Percentiles rank a stretch among this genome's conserved stretches.
Conservation (phyloP, 75 land plant genomes). For the Selaginella moellendorffii region DNA sequence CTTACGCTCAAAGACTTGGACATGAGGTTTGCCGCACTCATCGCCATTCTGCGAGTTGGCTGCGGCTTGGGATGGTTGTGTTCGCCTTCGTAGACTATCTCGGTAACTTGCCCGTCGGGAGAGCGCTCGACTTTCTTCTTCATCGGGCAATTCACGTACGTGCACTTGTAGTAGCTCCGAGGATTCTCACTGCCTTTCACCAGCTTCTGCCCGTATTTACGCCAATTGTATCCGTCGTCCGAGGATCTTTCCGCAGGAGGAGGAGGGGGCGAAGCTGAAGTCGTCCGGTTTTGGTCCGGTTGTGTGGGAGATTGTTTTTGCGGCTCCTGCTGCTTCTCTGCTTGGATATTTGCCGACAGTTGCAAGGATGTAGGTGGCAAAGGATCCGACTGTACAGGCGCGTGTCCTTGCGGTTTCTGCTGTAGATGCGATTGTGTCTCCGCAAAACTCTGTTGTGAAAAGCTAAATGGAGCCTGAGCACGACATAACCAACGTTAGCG, state of each 20-base stretch:
- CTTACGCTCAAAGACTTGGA: conserved; percentile 1
- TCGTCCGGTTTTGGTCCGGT: background rate
- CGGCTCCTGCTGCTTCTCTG: too few relatives aligned
- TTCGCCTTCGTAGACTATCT: conserved; percentile 45
- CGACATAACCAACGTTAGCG: background rate
- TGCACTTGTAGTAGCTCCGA: conserved; percentile 76
- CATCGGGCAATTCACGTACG: conserved; percentile 49
- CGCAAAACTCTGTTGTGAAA: background rate
- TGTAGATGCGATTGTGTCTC: background rate
- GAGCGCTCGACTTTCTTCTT: conserved; percentile 74
- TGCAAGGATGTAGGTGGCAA: too few relatives aligned
- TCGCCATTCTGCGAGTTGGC: conserved; percentile 27
- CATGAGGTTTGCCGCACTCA: conserved; percentile 22
- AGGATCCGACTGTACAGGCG: too few relatives aligned
- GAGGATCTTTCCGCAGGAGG: conserved; percentile 21
- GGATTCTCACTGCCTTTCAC: conserved; percentile 73
- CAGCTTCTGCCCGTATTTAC: conserved; percentile 78
- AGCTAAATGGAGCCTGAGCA: background rate
- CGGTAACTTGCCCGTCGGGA: conserved; percentile 50
- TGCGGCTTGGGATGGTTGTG: conserved; percentile 53
- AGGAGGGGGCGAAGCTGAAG: background rate
- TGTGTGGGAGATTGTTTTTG: too few relatives aligned
- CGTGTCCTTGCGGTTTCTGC: background rate
- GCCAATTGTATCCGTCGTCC: conserved; percentile 73
- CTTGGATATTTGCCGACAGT: too few relatives aligned